Evolutionary conservation across 805 yeast genomes (phyloP), one percentile per base, ranked within the genome.

Genomic region (Metschnikowia drakensbergensis): DNA sequence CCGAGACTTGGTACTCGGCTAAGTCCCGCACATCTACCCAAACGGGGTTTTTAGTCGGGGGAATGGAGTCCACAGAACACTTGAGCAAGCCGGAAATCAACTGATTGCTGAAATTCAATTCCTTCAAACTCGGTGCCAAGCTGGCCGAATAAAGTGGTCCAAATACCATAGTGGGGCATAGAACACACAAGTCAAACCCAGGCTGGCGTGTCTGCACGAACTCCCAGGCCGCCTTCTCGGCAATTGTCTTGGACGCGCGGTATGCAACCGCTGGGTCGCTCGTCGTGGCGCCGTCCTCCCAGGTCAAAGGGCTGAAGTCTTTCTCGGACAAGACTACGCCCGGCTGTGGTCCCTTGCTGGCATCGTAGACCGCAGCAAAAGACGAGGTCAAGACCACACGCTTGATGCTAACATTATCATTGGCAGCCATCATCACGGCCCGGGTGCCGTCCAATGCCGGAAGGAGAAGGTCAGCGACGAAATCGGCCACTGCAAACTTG

Each of bases 371-470:
- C 5, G 62, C 55, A 11, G 61, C 62, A 48, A 56, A 54, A 1
- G 64, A 60, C 7, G 64, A 60, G 17, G 64, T 60, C 42, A 59
- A 37, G 6, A 59, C 59, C 27, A 59, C 50, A 38, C 57, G 47
- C 31, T 50, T 56, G 25, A 59, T 47, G 3, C 30, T 30, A 10
- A 55, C 49, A 22, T 42, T 53, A 0, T 25, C 4, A 6, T 13
- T 7, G 8, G 46, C 46, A 5, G 86, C 79, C 29, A 66, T 58
- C 46, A 82, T 61, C 17, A 81, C 72, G 54, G 77, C 72, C 50
- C 65, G 66, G 25, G 84, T 80, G 30, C 85, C 86, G 17, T 40
- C 28, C 29, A 79, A 62, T 1, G 86, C 85, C 5, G 87, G 87
- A 22, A 61, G 68, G 51, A 81, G 64, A 43, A 81, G 65, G 26